Evolutionary conservation across 768 basidiomycete genomes (phyloP).

Genomic region (Suillus subluteus): DNA sequence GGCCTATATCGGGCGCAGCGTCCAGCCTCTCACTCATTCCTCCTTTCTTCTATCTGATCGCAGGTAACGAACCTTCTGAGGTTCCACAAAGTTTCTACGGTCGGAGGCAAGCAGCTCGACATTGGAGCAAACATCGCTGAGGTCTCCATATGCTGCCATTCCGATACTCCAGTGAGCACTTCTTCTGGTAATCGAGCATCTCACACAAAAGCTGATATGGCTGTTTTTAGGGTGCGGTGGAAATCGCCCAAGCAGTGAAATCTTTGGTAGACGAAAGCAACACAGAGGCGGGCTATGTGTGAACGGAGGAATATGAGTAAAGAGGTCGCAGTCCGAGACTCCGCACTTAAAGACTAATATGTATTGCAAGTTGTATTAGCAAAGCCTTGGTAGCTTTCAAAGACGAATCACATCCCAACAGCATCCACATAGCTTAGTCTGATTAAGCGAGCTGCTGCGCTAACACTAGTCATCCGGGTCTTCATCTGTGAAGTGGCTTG

Average conservation of each 20-base stretch:
- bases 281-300: constrained; percentile 32
- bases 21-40: background rate
- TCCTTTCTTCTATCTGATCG: no score
- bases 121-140: constrained; percentile 48
- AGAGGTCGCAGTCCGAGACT: background rate
- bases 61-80: constrained; percentile 51
- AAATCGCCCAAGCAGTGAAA: constrained; percentile 56
- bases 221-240: constrained; percentile 50
- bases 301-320: constrained; percentile 1
- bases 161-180: constrained; percentile 59
- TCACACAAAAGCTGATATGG: background rate
- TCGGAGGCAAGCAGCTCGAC: constrained; percentile 42
- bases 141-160: constrained; percentile 68
- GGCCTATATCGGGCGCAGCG: background rate
- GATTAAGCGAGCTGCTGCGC: background rate
- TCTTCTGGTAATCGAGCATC: background rate
- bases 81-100: constrained; percentile 51
- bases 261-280: constrained; percentile 59
- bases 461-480: background rate
- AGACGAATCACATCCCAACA: background rate
- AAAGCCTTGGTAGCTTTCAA: background rate
- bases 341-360: background rate
- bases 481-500: background rate
- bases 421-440: background rate
- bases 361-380: background rate